Evolutionary conservation across 2,329 filamentous ascomycete genomes (phyloP).

Genomic region (Aspergillus pseudoterreus): DNA sequence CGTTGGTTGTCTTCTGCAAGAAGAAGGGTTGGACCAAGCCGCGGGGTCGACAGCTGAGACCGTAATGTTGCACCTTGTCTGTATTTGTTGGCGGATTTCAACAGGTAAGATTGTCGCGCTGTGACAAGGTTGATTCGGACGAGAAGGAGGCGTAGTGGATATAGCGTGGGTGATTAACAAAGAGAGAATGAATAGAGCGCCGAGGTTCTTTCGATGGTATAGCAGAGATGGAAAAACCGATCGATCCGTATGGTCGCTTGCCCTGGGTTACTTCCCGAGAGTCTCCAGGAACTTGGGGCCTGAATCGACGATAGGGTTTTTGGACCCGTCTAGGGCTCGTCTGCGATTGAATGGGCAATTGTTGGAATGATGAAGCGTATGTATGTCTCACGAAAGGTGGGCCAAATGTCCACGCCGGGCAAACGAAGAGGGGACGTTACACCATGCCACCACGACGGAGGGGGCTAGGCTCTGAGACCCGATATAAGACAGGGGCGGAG

Average conservation of each 20-base stretch:
- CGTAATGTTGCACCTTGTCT: no score
- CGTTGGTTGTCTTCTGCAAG: background rate
- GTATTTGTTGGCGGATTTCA: no score
- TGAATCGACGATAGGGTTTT: background rate
- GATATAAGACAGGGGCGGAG: background rate
- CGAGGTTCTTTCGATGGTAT: background rate
- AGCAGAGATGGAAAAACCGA: background rate
- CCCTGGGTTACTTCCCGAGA: background rate
- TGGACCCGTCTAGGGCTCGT: background rate
- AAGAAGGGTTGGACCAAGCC: background rate
- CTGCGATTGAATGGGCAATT: background rate
- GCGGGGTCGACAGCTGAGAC: background rate
- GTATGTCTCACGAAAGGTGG: background rate
- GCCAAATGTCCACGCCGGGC: background rate
- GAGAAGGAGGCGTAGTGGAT: background rate
- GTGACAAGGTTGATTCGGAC: background rate
- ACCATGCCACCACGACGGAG: background rate
- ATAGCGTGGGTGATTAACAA: no score
- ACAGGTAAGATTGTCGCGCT: background rate
- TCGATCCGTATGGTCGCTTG: background rate
- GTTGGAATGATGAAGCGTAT: background rate
- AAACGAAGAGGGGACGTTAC: background rate
- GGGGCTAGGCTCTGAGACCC: background rate
- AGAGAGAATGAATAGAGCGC: no score
- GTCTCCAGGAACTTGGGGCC: background rate